Conservation (phyloP, 1,139 yeast genomes). For the Debaryomycetaceae sp. region DNA sequence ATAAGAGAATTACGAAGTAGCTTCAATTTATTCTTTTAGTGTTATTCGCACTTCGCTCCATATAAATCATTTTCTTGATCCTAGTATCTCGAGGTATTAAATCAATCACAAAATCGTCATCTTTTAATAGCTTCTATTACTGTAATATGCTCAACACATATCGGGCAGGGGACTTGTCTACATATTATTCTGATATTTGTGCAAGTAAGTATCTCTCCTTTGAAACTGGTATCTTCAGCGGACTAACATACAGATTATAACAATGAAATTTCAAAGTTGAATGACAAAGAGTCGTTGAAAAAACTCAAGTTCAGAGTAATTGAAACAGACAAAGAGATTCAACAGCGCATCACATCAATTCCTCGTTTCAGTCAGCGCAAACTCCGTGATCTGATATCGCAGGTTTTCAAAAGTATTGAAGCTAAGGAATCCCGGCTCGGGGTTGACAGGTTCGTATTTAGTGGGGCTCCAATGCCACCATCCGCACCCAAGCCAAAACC, state of each 20-base stretch:
- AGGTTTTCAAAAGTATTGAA: conserved; percentile 17
- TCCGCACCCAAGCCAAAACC: not conserved
- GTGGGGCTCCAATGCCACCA: conserved; percentile 20
- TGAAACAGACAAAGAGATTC: conserved; percentile 3
- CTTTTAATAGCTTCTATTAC: not conserved
- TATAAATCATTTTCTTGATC: no score
- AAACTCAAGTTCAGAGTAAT: conserved; percentile 3
- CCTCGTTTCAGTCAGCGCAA: conserved; percentile 16
- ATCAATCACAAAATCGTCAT: not conserved
- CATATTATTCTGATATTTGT: not conserved
- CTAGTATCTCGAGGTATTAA: no score
- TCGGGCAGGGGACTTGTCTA: not conserved
- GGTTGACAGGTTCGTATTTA: conserved; percentile 19
- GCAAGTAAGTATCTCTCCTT: not conserved
- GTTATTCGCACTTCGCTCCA: no score
- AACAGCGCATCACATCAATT: conserved; percentile 2
- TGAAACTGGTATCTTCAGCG: no score
- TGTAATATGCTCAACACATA: not conserved
- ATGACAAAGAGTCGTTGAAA: conserved; percentile 2
- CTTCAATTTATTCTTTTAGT: no score
- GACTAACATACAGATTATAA: not conserved
- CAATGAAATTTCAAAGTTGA: conserved; percentile 3
- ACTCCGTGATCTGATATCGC: conserved; percentile 12
- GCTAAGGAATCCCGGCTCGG: conserved; percentile 14
- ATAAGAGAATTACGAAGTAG: no score